phyloP scores from a whole-genome alignment of 176 grass and related monocot species.

The Poa pratensis region DNA sequence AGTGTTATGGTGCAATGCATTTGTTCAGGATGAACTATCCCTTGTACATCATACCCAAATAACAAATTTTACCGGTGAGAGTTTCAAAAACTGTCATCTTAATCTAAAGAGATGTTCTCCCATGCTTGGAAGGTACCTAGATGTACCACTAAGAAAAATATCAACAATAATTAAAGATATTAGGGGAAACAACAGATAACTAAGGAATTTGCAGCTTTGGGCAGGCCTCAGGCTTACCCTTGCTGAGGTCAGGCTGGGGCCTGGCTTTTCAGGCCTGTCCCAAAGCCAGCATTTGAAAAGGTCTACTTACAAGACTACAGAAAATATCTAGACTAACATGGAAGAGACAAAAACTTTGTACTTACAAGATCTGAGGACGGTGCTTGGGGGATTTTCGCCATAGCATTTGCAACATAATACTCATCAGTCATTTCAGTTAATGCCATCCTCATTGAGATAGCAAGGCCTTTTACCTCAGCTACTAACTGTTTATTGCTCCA shows the following conservation, averaged over 20 bases:
- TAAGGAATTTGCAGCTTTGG: neutral
- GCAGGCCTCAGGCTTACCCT: conserved; percentile 7
- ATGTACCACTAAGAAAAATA: conserved; percentile 13
- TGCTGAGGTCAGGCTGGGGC: neutral
- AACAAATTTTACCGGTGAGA: neutral
- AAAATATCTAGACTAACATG: conserved; percentile 26
- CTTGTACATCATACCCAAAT: neutral
- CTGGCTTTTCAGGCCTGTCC: conserved; percentile 2
- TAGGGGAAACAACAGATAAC: neutral
- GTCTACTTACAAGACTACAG: neutral
- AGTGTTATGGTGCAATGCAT: conserved; percentile 14
- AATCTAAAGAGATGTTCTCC: conserved; percentile 6
- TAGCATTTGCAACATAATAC: conserved; percentile 65
- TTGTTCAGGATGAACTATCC: conserved; percentile 1
- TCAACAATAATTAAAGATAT: neutral
- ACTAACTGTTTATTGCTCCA: conserved; percentile 59
- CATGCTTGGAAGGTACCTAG: neutral
- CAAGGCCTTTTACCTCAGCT: conserved; percentile 57
- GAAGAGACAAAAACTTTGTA: neutral
- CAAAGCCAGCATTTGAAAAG: conserved; percentile 15
- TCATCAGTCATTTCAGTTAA: conserved; percentile 82
- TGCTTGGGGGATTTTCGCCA: conserved; percentile 82
- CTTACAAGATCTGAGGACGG: conserved; percentile 93
- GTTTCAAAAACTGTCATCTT: neutral
- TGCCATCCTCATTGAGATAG: conserved; percentile 50